Percentiles rank a stretch among this genome's conserved stretches.
Evolutionary conservation across 2,329 filamentous ascomycete genomes (phyloP).

Genomic region (Conoideocrella luteorostrata): DNA sequence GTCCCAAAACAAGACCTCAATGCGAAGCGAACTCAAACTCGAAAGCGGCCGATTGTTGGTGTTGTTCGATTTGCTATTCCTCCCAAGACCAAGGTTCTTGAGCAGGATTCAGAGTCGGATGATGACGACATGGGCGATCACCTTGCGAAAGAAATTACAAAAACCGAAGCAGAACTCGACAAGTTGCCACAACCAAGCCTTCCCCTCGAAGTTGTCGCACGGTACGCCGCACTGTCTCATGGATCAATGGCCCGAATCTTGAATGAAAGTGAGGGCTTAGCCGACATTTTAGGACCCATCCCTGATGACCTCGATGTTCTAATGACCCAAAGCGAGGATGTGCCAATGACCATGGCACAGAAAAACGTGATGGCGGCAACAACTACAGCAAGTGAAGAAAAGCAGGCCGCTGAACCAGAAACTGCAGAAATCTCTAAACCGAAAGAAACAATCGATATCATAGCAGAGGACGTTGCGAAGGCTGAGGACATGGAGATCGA

Average conservation of each 20-base stretch:
- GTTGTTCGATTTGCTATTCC: conserved; percentile 35
- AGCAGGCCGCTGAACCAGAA: conserved; percentile 2
- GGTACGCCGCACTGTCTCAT: conserved; percentile 42
- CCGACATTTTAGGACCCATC: conserved; percentile 34
- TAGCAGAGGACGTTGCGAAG: conserved; percentile 20
- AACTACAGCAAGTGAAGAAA: neutral
- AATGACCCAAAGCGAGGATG: conserved; percentile 1
- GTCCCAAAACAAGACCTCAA: neutral
- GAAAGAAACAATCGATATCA: too few species aligned
- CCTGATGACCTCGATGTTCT: conserved; percentile 11
- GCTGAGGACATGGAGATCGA: conserved; percentile 37
- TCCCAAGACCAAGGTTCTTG: conserved; percentile 24
- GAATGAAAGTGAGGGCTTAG: conserved; percentile 36
- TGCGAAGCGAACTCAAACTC: conserved; percentile 17
- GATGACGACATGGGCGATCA: conserved; percentile 54
- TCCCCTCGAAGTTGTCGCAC: conserved; percentile 36
- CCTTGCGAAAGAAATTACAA: conserved; percentile 46
- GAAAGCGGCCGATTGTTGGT: conserved; percentile 23
- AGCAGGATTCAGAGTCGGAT: conserved; percentile 40
- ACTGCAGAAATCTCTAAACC: neutral
- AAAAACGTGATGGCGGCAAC: neutral
- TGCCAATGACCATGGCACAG: neutral
- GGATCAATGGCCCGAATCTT: conserved; percentile 43
- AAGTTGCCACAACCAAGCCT: conserved; percentile 36
- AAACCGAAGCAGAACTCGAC: conserved; percentile 43